Evolutionary conservation across 2,329 filamentous ascomycete species (phyloP), one percentile per base, ranked within the genome.

Genomic region (Aspergillus proliferans): DNA sequence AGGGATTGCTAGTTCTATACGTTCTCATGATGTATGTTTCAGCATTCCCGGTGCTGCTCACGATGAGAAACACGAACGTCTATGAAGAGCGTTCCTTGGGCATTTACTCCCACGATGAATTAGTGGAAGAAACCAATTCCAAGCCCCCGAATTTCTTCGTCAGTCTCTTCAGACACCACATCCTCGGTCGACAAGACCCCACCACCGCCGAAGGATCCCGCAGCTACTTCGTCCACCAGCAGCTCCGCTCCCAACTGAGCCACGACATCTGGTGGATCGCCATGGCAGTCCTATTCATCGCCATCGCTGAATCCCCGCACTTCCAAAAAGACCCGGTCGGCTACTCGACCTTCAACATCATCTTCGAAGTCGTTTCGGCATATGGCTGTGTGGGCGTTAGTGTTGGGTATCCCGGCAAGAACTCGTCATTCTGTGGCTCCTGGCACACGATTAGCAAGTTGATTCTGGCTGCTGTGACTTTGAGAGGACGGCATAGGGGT

Each of bases 21-120:
- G 55, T 68, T n/a, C 59, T 68, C 12, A 69, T 69, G 66, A 69
- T 69, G 66, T 68, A 69, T 45, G 63, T 69, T 6, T 69, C 66
- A 4, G 65, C 65, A 46, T 68, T 61, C 33, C 67, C 66, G 33
- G 63, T 69, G 22, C 52, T 68, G 9, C 53, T 69, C 5, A 68
- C 64, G 6, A 69, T 69, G 42, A 60, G 84, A 24, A 81, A 84
- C 61, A 85, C 83, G 36, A 87, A 87, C 59, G 80, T 86, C 26
- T 88, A 88, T 60, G 84, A 87, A 61, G 84, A 88, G 58, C 75
- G 82, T 6, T 83, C 80, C 0, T 71, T 87, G 1, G 83, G 83
- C 0, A 66, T 69, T 22, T 69, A 67, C 48, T 64, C 66, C 34
- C 59, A 67, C 9, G 67, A 73, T 41, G 51, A 61, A 38, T 44